Base-by-base conservation (phyloP, 2,329 filamentous ascomycete species). In the Fusarium domesticum region DNA sequence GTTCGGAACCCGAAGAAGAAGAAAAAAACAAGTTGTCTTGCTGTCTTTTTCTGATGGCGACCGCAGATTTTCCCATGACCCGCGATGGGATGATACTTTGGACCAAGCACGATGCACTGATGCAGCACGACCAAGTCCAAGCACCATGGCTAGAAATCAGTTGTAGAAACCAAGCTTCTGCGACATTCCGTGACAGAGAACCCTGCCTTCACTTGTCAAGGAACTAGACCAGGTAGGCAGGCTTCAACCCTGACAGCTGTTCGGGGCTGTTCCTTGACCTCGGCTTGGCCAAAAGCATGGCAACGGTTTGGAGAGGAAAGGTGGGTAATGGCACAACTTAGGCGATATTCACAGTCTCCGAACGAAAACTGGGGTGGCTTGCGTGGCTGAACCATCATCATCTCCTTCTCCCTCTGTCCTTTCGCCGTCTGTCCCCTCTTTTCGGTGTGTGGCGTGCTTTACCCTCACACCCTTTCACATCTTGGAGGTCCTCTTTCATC, bases 381-480 rank as follows among this genome's bases (percentile, higher is more conserved):
- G 20, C 20, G 20, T 23, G 20, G 20, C 20, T 23, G 6, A 23
- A 23, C 20, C 20, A 23, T 6, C 20, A 6, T 23, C 20, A 23
- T 23, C 10, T 23, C 20, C 20, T 23, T 23, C 6, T 10, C 20
- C 20, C 20, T 23, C 10, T 10, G 6, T 23, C 20, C 10, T 23
- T 23, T 10, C 20, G 10, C 6, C 20, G 10, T 23, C 20, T 10
- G 20, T 10, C 20, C 20, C 6, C 20, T 6, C 10, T 6, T 23
- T 23, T 10, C 44, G 43, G 48, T 51, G 25, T 14, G 4, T n/a
- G 34, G n/a, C n/a, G n/a, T 23, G 20, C 20, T 7, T 32, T 6
- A 32, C 30, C 6, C 14, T 14, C 20, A 6, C 20, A 10, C 20
- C 6, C 20, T 23, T 23, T 23, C 10, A 23, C 10, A n/a, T n/a